Base-by-base conservation (phyloP, 2,329 filamentous ascomycete genomes). In the Calonectria pteridis region DNA sequence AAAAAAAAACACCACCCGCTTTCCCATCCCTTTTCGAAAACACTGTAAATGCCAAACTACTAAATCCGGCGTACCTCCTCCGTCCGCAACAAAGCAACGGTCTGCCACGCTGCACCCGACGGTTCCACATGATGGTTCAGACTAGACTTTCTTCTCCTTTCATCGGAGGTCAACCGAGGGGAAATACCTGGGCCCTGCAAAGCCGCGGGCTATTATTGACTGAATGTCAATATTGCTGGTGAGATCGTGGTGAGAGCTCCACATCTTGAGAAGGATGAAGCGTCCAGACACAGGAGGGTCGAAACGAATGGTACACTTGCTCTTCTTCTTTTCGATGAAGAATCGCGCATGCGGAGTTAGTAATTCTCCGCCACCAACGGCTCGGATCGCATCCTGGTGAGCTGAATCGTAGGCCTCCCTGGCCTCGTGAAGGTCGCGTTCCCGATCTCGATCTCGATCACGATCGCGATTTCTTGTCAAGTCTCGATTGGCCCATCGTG, bases 231-330 rank as follows among this genome's bases (percentile, higher is more conserved):
- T 97, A 80, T 97, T 98, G 72, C 87, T 87, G 6, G 82, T 79
- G 5, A 90, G 88, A 62, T 93, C 91, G 31, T 91, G 90, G 73
- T 91, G 91, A 2, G 94, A 94, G 79, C 93, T 95, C 94, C 95
- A 98, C 83, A 98, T 91, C 87, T 98, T 98, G 76, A 98, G 87
- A 51, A 98, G 85, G 67, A 98, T 93, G 82, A 94, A 97, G 71
- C 94, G 91, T 6, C 94, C 94, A 14, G 94, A 95, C 73, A 97
- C 90, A 0, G 94, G 93, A 71, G 95, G 94, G 78, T 96, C 91
- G 78, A 98, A 98, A 72, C 91, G 93, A 79, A 98, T 94, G 18
- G 93, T 95, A 78, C 97, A 96, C 84, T 93, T 95, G 85, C 92
- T 95, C 86, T 95, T 96, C 79, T 93, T 91, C 83, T 92, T 91